A percentile compares a stretch with the other conserved stretches of the same genome.
These are phyloP conservation scores for Silene uniflora DNA, from an alignment of 148 eudicot genomes.

Conservation along the genomic window DNA sequence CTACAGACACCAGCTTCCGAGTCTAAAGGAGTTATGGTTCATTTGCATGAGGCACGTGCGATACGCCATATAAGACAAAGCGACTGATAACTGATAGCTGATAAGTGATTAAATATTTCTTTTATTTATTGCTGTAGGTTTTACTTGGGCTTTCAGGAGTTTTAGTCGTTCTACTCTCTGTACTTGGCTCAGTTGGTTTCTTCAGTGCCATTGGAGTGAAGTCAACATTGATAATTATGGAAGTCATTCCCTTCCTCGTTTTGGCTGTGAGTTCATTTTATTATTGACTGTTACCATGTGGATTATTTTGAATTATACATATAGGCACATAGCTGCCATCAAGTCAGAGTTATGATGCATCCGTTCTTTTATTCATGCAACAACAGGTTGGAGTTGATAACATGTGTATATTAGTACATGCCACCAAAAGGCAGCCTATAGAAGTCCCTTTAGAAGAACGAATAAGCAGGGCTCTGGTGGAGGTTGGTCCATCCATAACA, in stretches of 20 bases:
- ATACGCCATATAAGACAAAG: not conserved
- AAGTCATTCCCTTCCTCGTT: constrained; percentile 69
- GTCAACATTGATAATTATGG: constrained; percentile 61
- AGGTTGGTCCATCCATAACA: constrained; percentile 70
- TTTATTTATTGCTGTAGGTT: constrained; percentile 36
- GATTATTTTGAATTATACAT: not conserved
- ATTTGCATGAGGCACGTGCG: not conserved
- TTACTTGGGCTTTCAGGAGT: constrained; percentile 69
- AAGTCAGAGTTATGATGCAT: constrained; percentile 2
- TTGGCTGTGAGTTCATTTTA: constrained; percentile 47
- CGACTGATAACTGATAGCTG: not conserved
- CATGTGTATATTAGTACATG: constrained; percentile 70
- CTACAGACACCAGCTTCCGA: not conserved
- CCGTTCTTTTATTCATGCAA: constrained; percentile 20
- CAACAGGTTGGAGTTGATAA: constrained; percentile 68
- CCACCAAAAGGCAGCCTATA: constrained; percentile 50
- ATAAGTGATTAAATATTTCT: not conserved
- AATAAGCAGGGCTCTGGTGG: constrained; percentile 55
- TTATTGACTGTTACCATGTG: not conserved
- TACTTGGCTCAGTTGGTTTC: constrained; percentile 63
- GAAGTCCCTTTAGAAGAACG: constrained; percentile 47
- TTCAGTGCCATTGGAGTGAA: constrained; percentile 64
- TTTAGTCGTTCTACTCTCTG: constrained; percentile 51
- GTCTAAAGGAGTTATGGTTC: not conserved
- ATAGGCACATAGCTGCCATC: not conserved